A percentile compares a stretch with the other conserved stretches of the same genome.
Conservation (phyloP, 2,329 filamentous ascomycete species). For the Aspergillus texensis region DNA sequence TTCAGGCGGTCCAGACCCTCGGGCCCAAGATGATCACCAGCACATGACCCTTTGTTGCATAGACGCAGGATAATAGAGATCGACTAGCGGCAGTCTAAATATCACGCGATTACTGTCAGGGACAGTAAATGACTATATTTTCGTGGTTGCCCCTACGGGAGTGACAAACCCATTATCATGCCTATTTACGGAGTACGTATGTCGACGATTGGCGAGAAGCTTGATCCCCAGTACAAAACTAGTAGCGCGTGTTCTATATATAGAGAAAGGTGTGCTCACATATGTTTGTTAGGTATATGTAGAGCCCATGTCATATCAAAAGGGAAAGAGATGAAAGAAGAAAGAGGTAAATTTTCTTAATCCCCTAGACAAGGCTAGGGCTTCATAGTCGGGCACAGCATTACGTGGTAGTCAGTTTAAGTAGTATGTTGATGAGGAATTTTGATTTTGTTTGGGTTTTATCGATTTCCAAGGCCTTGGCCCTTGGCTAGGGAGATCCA, state of each 20-base stretch:
- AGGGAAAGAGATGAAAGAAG: neutral
- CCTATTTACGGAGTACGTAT: neutral
- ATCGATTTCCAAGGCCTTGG: neutral
- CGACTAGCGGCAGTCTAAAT: neutral
- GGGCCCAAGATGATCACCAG: neutral
- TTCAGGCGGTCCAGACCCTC: constrained; percentile 5
- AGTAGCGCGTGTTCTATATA: neutral
- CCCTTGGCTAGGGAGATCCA: neutral
- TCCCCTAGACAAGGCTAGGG: neutral
- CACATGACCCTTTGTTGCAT: constrained; percentile 1
- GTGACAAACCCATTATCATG: neutral
- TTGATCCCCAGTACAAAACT: neutral
- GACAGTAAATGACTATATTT: neutral
- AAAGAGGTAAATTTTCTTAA: neutral
- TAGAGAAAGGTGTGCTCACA: neutral
- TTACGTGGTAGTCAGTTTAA: neutral
- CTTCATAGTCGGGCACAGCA: neutral
- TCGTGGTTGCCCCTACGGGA: neutral
- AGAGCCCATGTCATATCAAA: neutral
- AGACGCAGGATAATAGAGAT: neutral
- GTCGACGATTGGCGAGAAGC: neutral
- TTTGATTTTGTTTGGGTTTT: neutral
- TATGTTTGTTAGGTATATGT: neutral
- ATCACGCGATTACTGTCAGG: neutral
- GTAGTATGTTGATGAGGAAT: neutral